phyloP scores from a whole-genome alignment of 495 filamentous ascomycete genomes.

The Aspergillus bertholletiae region DNA sequence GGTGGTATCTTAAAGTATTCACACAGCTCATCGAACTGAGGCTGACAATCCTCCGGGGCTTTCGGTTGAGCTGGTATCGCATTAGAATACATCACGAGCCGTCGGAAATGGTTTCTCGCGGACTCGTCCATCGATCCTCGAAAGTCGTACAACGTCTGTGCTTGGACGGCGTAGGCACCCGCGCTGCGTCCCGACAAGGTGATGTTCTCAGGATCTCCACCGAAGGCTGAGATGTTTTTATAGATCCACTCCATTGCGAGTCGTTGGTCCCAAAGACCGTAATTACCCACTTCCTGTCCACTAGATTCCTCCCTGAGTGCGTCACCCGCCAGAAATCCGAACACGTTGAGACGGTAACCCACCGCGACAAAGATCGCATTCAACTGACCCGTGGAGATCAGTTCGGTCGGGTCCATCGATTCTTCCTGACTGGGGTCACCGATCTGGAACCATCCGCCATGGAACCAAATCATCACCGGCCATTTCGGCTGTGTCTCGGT shows the following conservation, averaged over 20 bases:
- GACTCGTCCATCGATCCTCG: slow-evolving; percentile 18
- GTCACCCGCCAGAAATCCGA: slow-evolving; percentile 56
- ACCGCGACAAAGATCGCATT: slow-evolving; percentile 52
- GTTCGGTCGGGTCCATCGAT: slow-evolving; percentile 39
- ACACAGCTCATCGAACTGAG: slow-evolving; percentile 48
- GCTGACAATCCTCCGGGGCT: slow-evolving; percentile 36
- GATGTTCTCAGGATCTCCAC: slow-evolving; percentile 56
- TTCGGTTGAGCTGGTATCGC: slow-evolving; percentile 47
- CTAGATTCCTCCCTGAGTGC: slow-evolving; percentile 32
- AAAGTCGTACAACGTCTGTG: slow-evolving; percentile 46
- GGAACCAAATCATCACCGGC: slow-evolving; percentile 55
- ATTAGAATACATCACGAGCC: slow-evolving; percentile 45
- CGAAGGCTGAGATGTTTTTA: slow-evolving; percentile 52
- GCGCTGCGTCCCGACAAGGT: slow-evolving; percentile 59
- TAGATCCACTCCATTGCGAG: slow-evolving; percentile 56
- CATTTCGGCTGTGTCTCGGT: slow-evolving; percentile 30
- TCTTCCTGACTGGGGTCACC: slow-evolving; percentile 33
- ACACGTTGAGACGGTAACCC: slow-evolving; percentile 59
- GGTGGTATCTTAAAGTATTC: slow-evolving; percentile 28
- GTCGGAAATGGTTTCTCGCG: slow-evolving; percentile 23
- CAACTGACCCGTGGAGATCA: slow-evolving; percentile 46
- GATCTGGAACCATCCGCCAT: slow-evolving; percentile 51
- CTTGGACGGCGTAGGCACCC: slow-evolving; percentile 53
- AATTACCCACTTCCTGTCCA: slow-evolving; percentile 50
- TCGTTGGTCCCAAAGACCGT: slow-evolving; percentile 60